Percentiles rank a stretch among this genome's conserved stretches.
Conservation (phyloP, 129 eudicot species). For the Deinandra increscens region DNA sequence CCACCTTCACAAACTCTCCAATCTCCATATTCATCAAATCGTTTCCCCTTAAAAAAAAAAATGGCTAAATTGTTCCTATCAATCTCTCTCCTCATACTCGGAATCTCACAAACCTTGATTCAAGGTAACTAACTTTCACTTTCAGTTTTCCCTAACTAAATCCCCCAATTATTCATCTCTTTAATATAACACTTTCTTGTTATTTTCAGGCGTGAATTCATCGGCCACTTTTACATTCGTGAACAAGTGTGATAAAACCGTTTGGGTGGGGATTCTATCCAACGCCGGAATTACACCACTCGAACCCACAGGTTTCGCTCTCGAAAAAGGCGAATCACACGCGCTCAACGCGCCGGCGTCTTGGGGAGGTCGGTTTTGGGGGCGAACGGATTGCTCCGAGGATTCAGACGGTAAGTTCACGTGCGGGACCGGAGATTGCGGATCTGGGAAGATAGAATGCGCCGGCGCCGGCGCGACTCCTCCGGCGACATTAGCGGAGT, state of each 20-base stretch:
- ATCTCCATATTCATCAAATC: neutral
- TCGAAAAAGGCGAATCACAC: slow-evolving; percentile 52
- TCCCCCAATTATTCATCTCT: neutral
- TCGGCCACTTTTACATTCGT: slow-evolving; percentile 56
- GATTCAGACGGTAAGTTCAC: slow-evolving; percentile 68
- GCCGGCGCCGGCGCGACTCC: slow-evolving; percentile 66
- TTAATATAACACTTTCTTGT: no score
- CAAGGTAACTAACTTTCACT: slow-evolving; percentile 17
- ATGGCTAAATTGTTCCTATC: slow-evolving; percentile 22
- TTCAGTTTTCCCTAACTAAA: neutral
- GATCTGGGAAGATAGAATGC: slow-evolving; percentile 70
- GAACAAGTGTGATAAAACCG: slow-evolving; percentile 64
- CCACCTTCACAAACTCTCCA: slow-evolving; percentile 9
- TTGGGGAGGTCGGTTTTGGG: slow-evolving; percentile 94
- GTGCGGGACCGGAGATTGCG: slow-evolving; percentile 80
- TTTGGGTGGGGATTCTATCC: slow-evolving; percentile 87
- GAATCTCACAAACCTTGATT: slow-evolving; percentile 21
- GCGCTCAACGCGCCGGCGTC: slow-evolving; percentile 45
- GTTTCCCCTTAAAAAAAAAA: neutral
- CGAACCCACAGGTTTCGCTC: slow-evolving; percentile 58
- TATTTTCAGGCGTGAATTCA: slow-evolving; percentile 42
- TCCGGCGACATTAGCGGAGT: slow-evolving; percentile 82
- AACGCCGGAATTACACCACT: slow-evolving; percentile 71
- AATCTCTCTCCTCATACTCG: slow-evolving; percentile 7
- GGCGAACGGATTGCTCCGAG: slow-evolving; percentile 56